Evolutionary conservation across 108 stramenopile genomes (phyloP), one percentile per base, ranked within the genome.

Genomic region (Cylindrotheca fusiformis): DNA sequence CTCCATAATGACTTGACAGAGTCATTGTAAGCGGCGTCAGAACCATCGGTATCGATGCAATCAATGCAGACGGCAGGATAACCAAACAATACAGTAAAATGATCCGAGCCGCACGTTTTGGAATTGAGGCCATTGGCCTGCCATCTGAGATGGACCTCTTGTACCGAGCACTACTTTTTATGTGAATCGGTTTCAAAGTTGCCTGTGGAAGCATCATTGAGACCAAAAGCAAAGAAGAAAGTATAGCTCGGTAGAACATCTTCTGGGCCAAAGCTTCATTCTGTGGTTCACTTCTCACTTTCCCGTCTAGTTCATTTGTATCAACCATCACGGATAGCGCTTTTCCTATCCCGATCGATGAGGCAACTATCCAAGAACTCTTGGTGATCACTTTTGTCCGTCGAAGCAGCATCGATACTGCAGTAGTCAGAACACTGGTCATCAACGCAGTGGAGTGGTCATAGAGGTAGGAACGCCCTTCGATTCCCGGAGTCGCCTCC

Each of bases 311-410:
- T 50, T 67, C 52, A 44, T 47, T 78, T 19, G 57, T 68, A 65
- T 91, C 86, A 54, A 88, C 85, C 31, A 78, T 58, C 0, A 88
- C 69, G 20, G 86, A 73, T 1, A 85, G 22, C 10, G 76, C 81
- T 47, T 91, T 88, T 20, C 78, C 83, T 30, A 86, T 10, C 0
- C 74, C 68, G n/a, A 83, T 48, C 17, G 85, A 66, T 18, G 77
- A 2, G 10, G 70, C 56, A 3, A 67, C 49, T 8, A 86, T 48
- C 4, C 47, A 57, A 23, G 78, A 61, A 23, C 36, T 52, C 18
- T 36, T 29, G 19, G 78, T 60, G 32, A 84, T 76, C 27, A 83
- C 56, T 31, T 82, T 80, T 28, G 65, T 44, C 21, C 64, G 57
- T 48, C 63, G 60, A 48, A 76, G 49, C 22, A 79, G 73, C 41